Base-by-base conservation (phyloP, 306 rosid species). In the Lathyrus oleraceus region DNA sequence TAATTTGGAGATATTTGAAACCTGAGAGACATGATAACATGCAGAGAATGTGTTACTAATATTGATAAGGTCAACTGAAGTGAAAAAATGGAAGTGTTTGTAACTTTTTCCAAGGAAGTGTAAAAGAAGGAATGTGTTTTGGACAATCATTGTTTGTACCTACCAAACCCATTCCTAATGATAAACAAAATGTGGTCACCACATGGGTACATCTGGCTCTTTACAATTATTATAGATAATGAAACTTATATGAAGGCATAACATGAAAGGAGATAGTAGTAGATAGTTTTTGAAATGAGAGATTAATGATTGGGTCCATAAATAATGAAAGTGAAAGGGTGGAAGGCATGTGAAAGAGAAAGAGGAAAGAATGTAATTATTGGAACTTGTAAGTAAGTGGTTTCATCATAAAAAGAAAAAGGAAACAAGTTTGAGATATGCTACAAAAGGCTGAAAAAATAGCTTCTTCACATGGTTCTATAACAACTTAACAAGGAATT, bases 341-440 rank as follows among this genome's bases (percentile, higher is more conserved):
- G 94, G 94, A 87, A 61, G 85, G 76, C 96, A 87, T 79, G 94
- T 90, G 96, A 83, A 56, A 85, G 76, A 53, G 71, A 68, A 80
- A 71, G 23, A 76, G 76, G 68, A 77, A 78, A 65, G 32, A 74
- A 48, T 42, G 75, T 65, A n/a, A n/a, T n/a, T n/a, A 84, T 84
- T 83, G 81, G 67, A 71, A 79, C 23, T 67, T 67, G 35, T 6
- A 45, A 6, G 8, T 16, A 16, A 48, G 30, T 52, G 20, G 32
- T 53, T 53, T 53, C 14, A 20, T 53, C 16, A 20, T 6, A 67
- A 64, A 70, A 66, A 61, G 63, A 20, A 67, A 63, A 67, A 68
- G 58, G 80, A 74, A 75, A 70, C 65, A 59, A 77, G 67, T 75
- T 54, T 17, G 67, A 68, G 20, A 52, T 60, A 62, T 27, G 81